These are phyloP conservation scores for Lipomyces lipofer DNA, from an alignment of 805 yeast species.

Conservation along the genomic window DNA sequence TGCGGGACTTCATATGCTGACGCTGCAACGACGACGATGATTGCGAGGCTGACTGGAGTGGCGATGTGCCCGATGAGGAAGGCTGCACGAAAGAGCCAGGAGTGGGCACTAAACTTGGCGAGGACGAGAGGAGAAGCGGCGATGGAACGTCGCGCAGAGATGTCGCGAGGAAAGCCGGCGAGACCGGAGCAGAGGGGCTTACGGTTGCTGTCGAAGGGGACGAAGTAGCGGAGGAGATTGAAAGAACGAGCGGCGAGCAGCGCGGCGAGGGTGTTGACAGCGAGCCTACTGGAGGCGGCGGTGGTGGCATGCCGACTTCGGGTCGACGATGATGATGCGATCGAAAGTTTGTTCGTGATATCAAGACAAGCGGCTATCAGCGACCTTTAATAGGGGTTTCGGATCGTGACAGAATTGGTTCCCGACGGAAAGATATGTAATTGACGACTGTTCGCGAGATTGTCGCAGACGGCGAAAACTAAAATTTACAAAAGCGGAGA, in stretches of 20 bases:
- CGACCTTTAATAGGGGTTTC: too few relatives aligned
- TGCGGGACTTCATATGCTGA: conserved; percentile 15
- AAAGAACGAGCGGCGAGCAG: conserved; percentile 15
- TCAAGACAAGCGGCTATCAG: too few relatives aligned
- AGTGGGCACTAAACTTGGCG: conserved; percentile 15
- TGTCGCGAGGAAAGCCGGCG: conserved; percentile 2
- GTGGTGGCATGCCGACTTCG: too few relatives aligned
- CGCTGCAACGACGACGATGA: conserved; percentile 8
- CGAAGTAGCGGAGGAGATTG: conserved; percentile 7
- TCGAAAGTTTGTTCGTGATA: too few relatives aligned
- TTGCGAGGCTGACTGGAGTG: conserved; percentile 6
- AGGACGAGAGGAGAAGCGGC: conserved; percentile 20
- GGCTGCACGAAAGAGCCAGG: conserved; percentile 10
- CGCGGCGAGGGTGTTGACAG: conserved; percentile 14
- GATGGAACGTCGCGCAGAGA: conserved; percentile 18
- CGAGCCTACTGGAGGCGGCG: conserved; percentile 7
- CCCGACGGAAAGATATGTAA: too few relatives aligned
- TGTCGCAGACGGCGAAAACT: too few relatives aligned
- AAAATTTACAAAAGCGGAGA: too few relatives aligned
- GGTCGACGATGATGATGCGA: too few relatives aligned
- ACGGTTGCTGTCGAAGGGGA: conserved; percentile 4
- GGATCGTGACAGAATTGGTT: too few relatives aligned
- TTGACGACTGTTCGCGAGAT: too few relatives aligned
- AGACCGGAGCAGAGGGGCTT: not conserved
- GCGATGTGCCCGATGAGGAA: conserved; percentile 11